Base-by-base conservation (phyloP, 345 rosid genomes). In the Limnanthes douglasii region DNA sequence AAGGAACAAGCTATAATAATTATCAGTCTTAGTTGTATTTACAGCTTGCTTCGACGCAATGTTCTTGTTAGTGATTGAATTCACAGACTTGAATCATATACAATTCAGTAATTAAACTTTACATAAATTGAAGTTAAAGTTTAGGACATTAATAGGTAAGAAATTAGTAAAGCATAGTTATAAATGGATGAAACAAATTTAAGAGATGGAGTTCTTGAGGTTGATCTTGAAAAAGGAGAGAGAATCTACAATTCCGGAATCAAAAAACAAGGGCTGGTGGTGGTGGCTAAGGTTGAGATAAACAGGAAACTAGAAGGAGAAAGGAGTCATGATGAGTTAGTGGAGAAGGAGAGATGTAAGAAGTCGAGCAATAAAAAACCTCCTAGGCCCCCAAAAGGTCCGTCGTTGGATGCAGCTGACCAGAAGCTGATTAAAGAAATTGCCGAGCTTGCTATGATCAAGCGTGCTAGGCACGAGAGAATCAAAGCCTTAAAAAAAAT, bases 361-460 rank as follows among this genome's bases (percentile, higher is more conserved):
- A 75, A 63, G 37, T 48, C 51, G 3, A 61, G 80, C 69, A 39
- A 71, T 45, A 59, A 85, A 42, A 79, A 81, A 48, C 98, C 98
- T 51, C 99, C 98, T 2, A 59, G 86, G n/a, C 88, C 96, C 15
- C 98, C 96, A 0, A 65, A 75, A 46, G 81, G 90, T 39, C 96
- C 94, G 6, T 73, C 81, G 3, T 37, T 92, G 50, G 95, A 81
- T 40, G 68, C 93, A 0, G 76, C 90, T 33, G 99, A 81, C 61
- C 69, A 70, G 66, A 85, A 78, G 59, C 57, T 85, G 37, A 75
- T 92, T 1, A 61, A 58, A 37, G 99, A 92, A 60, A 69, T 85
- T 5, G 40, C 90, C 25, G 96, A 85, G 51, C 53, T 81, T 8
- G 85, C 93, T 38, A 71, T 70, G 83, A 46, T 75, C 60, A 92